Percentiles rank a stretch among this genome's conserved stretches.
Evolutionary conservation across 2,329 filamentous ascomycete genomes (phyloP).

Genomic region (Talaromyces sp.): DNA sequence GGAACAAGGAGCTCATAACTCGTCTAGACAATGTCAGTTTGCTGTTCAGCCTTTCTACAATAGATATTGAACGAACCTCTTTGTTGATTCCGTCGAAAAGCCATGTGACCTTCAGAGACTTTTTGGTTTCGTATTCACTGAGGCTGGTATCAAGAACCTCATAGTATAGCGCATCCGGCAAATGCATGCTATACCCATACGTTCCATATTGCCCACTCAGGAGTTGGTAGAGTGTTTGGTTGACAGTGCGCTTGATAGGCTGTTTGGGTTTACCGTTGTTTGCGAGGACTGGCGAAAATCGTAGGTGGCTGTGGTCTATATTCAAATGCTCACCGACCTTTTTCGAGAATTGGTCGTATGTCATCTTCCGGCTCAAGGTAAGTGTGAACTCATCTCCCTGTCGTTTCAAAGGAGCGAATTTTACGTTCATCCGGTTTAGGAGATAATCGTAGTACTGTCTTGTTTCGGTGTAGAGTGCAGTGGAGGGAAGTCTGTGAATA

Average conservation of each 20-base stretch:
- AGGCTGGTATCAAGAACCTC: slow-evolving; percentile 93
- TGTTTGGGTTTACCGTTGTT: slow-evolving; percentile 71
- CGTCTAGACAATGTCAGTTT: slow-evolving; percentile 1
- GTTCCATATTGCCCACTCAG: slow-evolving; percentile 68
- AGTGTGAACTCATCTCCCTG: slow-evolving; percentile 67
- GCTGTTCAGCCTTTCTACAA: not conserved
- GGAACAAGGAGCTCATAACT: slow-evolving; percentile 70
- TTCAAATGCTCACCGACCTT: slow-evolving; percentile 74
- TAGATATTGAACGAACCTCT: slow-evolving; percentile 54
- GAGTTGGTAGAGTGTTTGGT: slow-evolving; percentile 71
- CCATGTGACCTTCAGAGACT: slow-evolving; percentile 75
- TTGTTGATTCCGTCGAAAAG: slow-evolving; percentile 87
- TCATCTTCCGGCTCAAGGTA: slow-evolving; percentile 79
- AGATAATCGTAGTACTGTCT: slow-evolving; percentile 91
- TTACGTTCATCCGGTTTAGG: slow-evolving; percentile 72
- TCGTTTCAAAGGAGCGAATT: slow-evolving; percentile 62
- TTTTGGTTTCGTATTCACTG: slow-evolving; percentile 89
- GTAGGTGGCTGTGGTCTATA: slow-evolving; percentile 78
- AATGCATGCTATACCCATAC: slow-evolving; percentile 63
- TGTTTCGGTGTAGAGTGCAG: slow-evolving; percentile 59
- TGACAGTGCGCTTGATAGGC: slow-evolving; percentile 67
- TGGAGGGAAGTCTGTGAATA: slow-evolving; percentile 25
- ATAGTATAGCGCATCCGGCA: slow-evolving; percentile 77
- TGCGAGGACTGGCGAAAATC: slow-evolving; percentile 81
- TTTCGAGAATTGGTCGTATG: slow-evolving; percentile 78